Base-by-base conservation (phyloP, 2,329 filamentous ascomycete genomes). In the Exophiala sp. region DNA sequence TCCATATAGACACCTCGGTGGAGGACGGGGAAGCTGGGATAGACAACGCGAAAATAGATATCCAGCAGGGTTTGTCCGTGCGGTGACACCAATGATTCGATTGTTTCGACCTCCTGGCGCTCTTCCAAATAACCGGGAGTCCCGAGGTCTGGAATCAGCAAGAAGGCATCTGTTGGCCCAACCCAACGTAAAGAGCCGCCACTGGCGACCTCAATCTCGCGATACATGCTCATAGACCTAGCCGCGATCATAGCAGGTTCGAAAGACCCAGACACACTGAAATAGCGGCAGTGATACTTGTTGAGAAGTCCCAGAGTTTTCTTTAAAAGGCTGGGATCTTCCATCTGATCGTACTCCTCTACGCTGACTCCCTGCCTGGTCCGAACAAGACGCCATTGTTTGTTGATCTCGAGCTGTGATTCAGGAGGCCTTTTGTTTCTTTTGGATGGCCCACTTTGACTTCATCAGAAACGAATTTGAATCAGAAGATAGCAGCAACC, bases 21-120 rank as follows among this genome's bases (percentile, higher is more conserved):
- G 0, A 76, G 58, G 34, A 76, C 69, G 0, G 73, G 72, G 34
- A 75, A 75, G 0, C 74, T 50, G 0, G 73, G 70, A 27, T 74
- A 70, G 29, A 72, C 62, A 45, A 68, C 62, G n/a, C 69, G 65
- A 46, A 72, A 72, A 59, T 67, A 72, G 50, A 70, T 69, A 30
- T 72, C 69, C 29, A 71, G 62, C 56, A 72, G 50, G 3, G 66
- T 68, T n/a, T 67, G 64, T 7, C 68, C 68, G 58, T 71, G 69
- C 6, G 40, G 40, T 13, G 6, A 9, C 16, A 50, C 30, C 9
- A 45, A 13, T 14, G 21, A 14, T 18, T 50, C 47, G 21, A 50
- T 19, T 9, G 29, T 21, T 13, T 45, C 47, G 7, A 50, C 21
- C 7, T 46, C 44, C 14, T 11, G 3, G 9, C 30, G 44, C 34